Evolutionary conservation across 164 flowering plant genomes (phyloP), one percentile per base, ranked within the genome.

Genomic region (Piper longum): DNA sequence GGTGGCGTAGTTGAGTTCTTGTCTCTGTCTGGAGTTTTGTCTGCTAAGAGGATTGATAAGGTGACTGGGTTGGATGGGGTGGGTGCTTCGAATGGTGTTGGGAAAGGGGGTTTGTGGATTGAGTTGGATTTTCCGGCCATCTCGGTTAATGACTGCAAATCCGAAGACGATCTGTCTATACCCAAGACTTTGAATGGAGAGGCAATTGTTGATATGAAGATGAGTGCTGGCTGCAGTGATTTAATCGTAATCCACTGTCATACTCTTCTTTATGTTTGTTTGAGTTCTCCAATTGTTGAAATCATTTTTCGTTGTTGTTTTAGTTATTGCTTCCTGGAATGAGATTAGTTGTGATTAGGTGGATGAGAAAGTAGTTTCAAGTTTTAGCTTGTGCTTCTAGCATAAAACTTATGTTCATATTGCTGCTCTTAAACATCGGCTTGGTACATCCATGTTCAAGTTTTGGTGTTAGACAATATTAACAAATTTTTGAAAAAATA

Each of bases 71-170:
- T 66, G 3, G 72, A 69, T 52, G 40, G 61, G n/a, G 54, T 65
- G 3, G 54, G 55, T 7, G 36, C 18, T 43, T 73, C 71, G 54
- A 75, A 75, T 75, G 79, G 70, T 41, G 65, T 68, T 43, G 60
- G 51, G 54, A 41, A 67, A 57, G 69, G 67, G 0, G 2, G 54
- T 41, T 82, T 75, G 66, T 74, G 68, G 2, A 81, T 91, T 39
- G 90, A 91, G 67, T 73, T 91, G 70, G 78, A 85, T 66, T 88
- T 91, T 57, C 98, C 98, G 54, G 41, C 66, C 3, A 64, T 70
- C 36, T 62, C 81, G 13, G 40, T 70, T 12, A 6, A 17, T 36
- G 95, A 87, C 7, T 82, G 68, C 62, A 65, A 72, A 43, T 65
- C 74, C 9, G n/a, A 18, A n/a, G 90, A 81, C 26, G 64, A 62